Base-by-base conservation (phyloP, 306 rosid genomes). In the Ceratonia siliqua region DNA sequence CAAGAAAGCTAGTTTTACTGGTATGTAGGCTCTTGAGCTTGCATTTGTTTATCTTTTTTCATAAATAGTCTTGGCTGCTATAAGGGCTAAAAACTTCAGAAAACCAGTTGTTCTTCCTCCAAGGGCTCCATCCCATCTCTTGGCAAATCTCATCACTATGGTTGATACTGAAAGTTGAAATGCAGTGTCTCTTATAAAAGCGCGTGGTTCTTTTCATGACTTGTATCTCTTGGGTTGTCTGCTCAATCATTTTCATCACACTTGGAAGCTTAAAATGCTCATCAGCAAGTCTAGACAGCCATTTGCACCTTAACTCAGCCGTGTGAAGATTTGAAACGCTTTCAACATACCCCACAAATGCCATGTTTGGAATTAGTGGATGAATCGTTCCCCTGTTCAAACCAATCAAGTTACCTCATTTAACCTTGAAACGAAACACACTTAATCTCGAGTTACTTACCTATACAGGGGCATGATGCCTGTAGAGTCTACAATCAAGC, bases 111-210 rank as follows among this genome's bases (percentile, higher is more conserved):
- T 30, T 84, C 73, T 87, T 89, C 87, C 96, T 82, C 89, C 86
- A 82, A 22, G 86, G 74, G 6, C 41, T 67, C 82, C 68, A 75
- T 0, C 83, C 85, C 87, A 89, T 87, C 50, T 90, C 92, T 49
- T 76, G 74, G 54, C 87, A 90, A 0, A 90, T 90, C 39, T 75
- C 86, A 48, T 90, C 96, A 13, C 79, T 85, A 73, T 87, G 92
- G 65, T 89, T 84, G 68, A 89, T 89, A 38, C 95, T 89, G 73
- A 82, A 87, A 12, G 92, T 89, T 20, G 96, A 90, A 82, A 87
- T 90, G 79, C 87, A 90, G 33, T 82, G 89, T 55, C 86, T 78
- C 79, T 81, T 81, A 66, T 87, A 87, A 41, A 87, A 89, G 36
- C 88, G 55, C 1, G 89, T 85, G 2, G 81, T 71, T 73, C 68